Evolutionary conservation across 2,329 filamentous ascomycete species (phyloP).

Genomic region (Epichloe uncinata): DNA sequence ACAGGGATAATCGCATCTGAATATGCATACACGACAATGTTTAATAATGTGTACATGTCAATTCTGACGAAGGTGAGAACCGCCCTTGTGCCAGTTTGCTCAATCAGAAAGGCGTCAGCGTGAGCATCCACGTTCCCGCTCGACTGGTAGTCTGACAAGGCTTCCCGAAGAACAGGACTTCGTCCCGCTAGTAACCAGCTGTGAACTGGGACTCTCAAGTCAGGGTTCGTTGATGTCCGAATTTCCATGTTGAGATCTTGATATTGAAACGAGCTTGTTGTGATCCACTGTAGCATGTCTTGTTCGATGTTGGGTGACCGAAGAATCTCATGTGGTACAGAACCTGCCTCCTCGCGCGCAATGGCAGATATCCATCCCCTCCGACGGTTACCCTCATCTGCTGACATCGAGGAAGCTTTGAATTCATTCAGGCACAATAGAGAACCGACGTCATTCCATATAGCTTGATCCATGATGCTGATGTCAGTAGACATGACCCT

Average conservation of each 20-base stretch:
- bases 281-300: conserved; percentile 42
- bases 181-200: conserved; percentile 66
- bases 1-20: conserved; percentile 69
- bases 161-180: conserved; percentile 53
- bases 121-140: conserved; percentile 7
- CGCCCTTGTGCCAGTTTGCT: conserved; percentile 32
- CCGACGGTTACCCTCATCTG: conserved; percentile 22
- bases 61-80: conserved; percentile 53
- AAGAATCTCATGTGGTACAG: conserved; percentile 39
- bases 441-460: conserved; percentile 62
- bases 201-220: conserved; percentile 66
- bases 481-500: conserved; percentile 66
- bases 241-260: conserved; percentile 31
- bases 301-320: conserved; percentile 52
- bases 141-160: conserved; percentile 42
- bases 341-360: conserved; percentile 32
- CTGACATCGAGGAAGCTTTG: conserved; percentile 23
- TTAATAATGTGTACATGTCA: conserved; percentile 67
- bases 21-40: conserved; percentile 69
- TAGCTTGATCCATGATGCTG: conserved; percentile 46
- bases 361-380: conserved; percentile 24
- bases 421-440: conserved; percentile 57
- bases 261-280: conserved; percentile 23
- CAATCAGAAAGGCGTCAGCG: conserved; percentile 19
- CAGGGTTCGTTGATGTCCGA: conserved; percentile 47